Evolutionary conservation across 169 alveolate species (phyloP).

Genomic region (Amoebophrya sp.): DNA sequence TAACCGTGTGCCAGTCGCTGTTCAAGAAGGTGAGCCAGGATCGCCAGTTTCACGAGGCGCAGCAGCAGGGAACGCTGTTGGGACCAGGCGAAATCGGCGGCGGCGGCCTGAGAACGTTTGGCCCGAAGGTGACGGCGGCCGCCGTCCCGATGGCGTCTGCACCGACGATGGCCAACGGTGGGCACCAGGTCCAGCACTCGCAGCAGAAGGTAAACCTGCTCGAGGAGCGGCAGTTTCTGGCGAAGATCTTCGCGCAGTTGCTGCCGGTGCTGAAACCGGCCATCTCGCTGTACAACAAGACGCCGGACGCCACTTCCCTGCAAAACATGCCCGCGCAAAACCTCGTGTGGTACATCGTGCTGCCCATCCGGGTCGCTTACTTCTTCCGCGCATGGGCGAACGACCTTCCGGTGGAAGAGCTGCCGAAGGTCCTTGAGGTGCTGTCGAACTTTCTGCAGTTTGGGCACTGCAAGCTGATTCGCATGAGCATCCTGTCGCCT

Average conservation of each 20-base stretch:
- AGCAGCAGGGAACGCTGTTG: too few relatives aligned
- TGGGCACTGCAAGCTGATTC: not conserved
- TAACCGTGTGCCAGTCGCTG: not conserved
- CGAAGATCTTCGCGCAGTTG: not conserved
- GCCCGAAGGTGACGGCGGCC: not conserved
- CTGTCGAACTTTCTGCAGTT: not conserved
- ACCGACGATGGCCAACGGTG: not conserved
- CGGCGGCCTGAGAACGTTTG: not conserved
- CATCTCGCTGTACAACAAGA: not conserved
- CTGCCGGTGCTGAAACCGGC: not conserved
- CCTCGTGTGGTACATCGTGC: not conserved
- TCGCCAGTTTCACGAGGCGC: not conserved
- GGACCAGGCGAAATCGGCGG: not conserved
- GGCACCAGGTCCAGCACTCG: not conserved
- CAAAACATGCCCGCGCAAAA: not conserved
- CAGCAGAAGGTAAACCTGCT: not conserved
- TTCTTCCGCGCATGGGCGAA: not conserved
- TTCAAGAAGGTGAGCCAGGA: not conserved
- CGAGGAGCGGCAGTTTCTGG: not conserved
- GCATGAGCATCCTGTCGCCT: not conserved
- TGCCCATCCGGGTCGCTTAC: not conserved
- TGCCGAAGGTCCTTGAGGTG: not conserved
- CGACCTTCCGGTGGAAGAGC: not conserved
- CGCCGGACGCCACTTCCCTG: not conserved
- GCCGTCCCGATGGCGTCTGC: not conserved